A percentile compares a stretch with the other conserved stretches of the same genome.
These are phyloP conservation scores for Boletus smithii DNA, from an alignment of 1,284 basidiomycete genomes.

Conservation along the genomic window DNA sequence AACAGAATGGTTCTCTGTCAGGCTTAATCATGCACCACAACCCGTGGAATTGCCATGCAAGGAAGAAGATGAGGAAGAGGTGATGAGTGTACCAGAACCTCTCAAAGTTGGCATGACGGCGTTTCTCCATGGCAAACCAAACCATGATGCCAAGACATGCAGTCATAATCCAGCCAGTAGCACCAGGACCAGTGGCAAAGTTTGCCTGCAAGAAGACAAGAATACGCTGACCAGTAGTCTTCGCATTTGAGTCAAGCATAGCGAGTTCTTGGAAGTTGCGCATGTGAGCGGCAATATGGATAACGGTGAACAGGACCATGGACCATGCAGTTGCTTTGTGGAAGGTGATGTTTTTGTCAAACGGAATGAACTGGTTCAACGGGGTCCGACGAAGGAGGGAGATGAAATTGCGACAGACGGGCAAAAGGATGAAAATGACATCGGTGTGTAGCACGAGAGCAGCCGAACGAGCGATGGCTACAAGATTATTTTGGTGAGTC, in stretches of 20 bases:
- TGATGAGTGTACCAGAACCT: conserved; percentile 89
- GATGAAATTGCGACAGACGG: conserved; percentile 88
- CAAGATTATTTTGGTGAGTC: neutral
- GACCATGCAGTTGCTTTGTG: conserved; percentile 88
- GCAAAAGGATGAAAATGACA: conserved; percentile 85
- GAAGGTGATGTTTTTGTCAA: conserved; percentile 85
- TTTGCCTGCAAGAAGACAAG: conserved; percentile 71
- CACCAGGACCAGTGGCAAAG: conserved; percentile 82
- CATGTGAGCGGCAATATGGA: conserved; percentile 78
- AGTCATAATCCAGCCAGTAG: conserved; percentile 92
- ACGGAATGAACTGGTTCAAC: conserved; percentile 81
- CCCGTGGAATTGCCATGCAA: conserved; percentile 88
- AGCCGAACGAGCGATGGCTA: conserved; percentile 78
- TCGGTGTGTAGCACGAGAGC: conserved; percentile 86
- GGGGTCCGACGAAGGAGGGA: conserved; percentile 79
- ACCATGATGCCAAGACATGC: conserved; percentile 70
- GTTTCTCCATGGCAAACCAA: conserved; percentile 78
- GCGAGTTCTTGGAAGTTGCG: conserved; percentile 76
- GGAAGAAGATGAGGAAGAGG: conserved; percentile 86
- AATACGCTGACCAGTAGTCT: conserved; percentile 51
- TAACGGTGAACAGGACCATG: conserved; percentile 68
- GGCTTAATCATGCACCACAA: conserved; percentile 95
- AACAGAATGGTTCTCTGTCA: conserved; percentile 83
- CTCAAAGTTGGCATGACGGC: conserved; percentile 71
- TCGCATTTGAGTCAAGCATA: conserved; percentile 49